Percentiles rank a stretch among this genome's conserved stretches.
phyloP scores from a whole-genome alignment of 306 rosid species.

The Citrullus amarus region DNA sequence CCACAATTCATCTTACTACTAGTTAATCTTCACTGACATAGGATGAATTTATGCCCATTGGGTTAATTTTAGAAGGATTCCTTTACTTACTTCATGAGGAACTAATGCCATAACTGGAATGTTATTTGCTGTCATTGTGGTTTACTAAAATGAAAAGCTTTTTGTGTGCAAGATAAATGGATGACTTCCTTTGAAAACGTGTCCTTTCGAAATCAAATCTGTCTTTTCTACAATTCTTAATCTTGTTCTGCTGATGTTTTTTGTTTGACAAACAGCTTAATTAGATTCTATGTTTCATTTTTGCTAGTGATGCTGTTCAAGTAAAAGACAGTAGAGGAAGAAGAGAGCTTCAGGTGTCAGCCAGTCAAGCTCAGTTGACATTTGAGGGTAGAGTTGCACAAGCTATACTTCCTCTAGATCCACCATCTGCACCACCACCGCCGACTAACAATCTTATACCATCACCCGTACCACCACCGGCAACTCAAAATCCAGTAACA shows the following conservation, averaged over 20 bases:
- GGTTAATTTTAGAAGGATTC: neutral
- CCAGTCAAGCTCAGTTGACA: neutral
- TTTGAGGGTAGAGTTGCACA: neutral
- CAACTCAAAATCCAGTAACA: neutral
- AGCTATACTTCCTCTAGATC: neutral
- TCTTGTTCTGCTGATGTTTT: neutral
- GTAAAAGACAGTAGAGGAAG: slow-evolving; percentile 16
- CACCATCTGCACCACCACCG: neutral
- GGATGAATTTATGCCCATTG: neutral
- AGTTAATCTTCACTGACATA: neutral
- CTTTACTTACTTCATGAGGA: neutral
- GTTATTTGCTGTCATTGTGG: neutral
- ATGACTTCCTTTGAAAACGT: neutral
- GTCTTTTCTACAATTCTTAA: neutral
- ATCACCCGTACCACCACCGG: neutral
- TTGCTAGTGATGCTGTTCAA: slow-evolving; percentile 31
- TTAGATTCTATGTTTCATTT: neutral
- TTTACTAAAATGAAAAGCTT: neutral
- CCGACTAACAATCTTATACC: neutral
- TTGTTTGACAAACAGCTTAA: neutral
- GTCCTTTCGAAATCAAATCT: neutral
- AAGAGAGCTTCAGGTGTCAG: slow-evolving; percentile 12
- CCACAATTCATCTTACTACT: slow-evolving; percentile 5
- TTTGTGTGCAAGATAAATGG: neutral
- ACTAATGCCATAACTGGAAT: neutral